Conservation (phyloP, 2,329 filamentous ascomycete species). For the Microdochium paspali region DNA sequence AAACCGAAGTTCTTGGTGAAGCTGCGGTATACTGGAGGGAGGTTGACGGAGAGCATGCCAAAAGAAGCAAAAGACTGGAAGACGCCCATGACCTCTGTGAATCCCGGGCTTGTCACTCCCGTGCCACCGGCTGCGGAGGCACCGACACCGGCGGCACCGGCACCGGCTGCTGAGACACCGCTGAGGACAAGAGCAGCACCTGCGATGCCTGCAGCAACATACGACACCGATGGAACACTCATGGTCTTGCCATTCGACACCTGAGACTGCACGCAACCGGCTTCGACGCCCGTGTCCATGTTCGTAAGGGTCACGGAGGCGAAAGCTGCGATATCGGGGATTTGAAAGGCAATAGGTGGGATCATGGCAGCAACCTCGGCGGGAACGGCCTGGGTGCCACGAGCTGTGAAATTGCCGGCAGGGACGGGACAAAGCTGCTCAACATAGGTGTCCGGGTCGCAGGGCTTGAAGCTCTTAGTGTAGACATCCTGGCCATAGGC, state of each 20-base stretch:
- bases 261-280: constrained; percentile 75
- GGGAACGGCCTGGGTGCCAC: constrained; percentile 64
- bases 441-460: constrained; percentile 56
- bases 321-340: constrained; percentile 82
- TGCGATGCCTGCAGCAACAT: constrained; percentile 74
- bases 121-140: constrained; percentile 45
- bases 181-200: constrained; percentile 72
- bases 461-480: constrained; percentile 74
- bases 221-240: constrained; percentile 66
- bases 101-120: constrained; percentile 68
- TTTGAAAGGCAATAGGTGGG: constrained; percentile 77
- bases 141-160: constrained; percentile 46
- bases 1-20: constrained; percentile 93
- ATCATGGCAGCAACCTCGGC: constrained; percentile 63
- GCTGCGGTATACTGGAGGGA: constrained; percentile 78
- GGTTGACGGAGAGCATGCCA: constrained; percentile 87
- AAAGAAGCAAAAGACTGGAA: constrained; percentile 94
- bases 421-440: constrained; percentile 79
- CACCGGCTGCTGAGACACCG: constrained; percentile 59
- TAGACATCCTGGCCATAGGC: constrained; percentile 83
- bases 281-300: constrained; percentile 45
- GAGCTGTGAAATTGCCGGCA: constrained; percentile 61
- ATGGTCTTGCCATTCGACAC: constrained; percentile 85
- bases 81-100: constrained; percentile 76
- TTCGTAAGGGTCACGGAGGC: constrained; percentile 69